Conservation (phyloP, 2,329 filamentous ascomycete genomes). For the Aspergillus caelatus region DNA sequence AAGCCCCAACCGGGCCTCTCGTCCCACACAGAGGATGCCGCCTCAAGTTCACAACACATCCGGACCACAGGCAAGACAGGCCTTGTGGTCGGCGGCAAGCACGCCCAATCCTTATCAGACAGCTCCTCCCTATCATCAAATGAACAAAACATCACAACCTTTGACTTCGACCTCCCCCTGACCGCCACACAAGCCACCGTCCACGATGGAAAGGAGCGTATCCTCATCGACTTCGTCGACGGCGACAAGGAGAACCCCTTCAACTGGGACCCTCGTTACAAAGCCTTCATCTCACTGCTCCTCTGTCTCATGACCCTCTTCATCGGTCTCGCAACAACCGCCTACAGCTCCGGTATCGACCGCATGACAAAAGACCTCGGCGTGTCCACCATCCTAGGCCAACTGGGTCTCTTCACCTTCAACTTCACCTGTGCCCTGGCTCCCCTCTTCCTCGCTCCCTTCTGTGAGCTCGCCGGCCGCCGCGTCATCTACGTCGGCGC, state of each 20-base stretch:
- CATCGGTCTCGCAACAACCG: conserved; percentile 58
- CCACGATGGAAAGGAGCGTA: conserved; percentile 48
- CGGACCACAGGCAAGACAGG: conserved; percentile 15
- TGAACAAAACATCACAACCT: conserved; percentile 32
- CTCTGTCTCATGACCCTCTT: conserved; percentile 58
- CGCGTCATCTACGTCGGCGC: conserved; percentile 51
- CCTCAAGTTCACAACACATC: conserved; percentile 11
- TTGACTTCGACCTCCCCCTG: conserved; percentile 54
- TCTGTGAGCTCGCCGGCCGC: conserved; percentile 54
- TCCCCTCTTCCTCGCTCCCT: conserved; percentile 53
- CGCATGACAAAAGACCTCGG: conserved; percentile 51
- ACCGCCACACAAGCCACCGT: conserved; percentile 48
- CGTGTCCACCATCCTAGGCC: conserved; percentile 46
- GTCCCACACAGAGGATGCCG: conserved; percentile 28
- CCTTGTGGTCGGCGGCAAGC: conserved; percentile 32
- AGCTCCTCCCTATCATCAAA: conserved; percentile 22
- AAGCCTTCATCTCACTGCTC: conserved; percentile 50
- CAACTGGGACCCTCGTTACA: conserved; percentile 52
- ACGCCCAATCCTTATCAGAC: conserved; percentile 26
- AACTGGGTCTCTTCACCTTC: conserved; percentile 55
- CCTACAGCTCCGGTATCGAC: conserved; percentile 54
- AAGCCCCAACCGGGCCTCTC: conserved; percentile 26
- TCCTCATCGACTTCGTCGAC: conserved; percentile 51
- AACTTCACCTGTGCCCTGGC: conserved; percentile 54
- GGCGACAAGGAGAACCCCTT: conserved; percentile 56